Percentiles rank a stretch among this genome's conserved stretches.
phyloP scores from a whole-genome alignment of 768 basidiomycete genomes.

The Lactarius hatsudake region DNA sequence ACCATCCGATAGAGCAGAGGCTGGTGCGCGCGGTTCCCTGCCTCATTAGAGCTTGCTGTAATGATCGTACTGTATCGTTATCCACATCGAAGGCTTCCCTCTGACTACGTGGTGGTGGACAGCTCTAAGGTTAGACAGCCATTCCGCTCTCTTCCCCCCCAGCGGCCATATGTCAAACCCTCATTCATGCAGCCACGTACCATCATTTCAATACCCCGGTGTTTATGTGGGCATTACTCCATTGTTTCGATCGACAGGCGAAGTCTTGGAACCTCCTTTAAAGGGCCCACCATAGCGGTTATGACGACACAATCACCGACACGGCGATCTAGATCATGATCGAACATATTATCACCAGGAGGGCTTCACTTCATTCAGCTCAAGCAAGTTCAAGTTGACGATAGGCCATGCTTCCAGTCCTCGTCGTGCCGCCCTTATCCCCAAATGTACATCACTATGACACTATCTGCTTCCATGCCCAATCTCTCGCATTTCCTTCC shows the following conservation, averaged over 20 bases:
- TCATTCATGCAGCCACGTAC: neutral
- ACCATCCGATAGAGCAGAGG: neutral
- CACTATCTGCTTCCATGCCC: neutral
- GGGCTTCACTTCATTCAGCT: neutral
- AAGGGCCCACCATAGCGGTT: neutral
- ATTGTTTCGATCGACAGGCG: neutral
- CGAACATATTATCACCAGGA: too few species aligned
- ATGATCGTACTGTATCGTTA: neutral
- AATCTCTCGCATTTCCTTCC: neutral
- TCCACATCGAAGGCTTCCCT: neutral
- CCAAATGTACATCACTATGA: neutral
- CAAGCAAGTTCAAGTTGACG: neutral
- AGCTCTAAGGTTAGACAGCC: neutral
- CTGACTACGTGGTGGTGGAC: neutral
- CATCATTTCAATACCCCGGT: neutral
- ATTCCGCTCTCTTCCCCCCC: neutral
- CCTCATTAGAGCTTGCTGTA: neutral
- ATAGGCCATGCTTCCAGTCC: neutral
- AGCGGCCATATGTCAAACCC: neutral
- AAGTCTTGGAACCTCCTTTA: neutral
- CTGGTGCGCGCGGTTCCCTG: neutral
- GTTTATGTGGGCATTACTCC: neutral
- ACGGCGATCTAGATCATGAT: neutral
- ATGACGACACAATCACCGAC: slow-evolving; percentile 4
- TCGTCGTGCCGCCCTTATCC: neutral